phyloP scores from a whole-genome alignment of 352 stramenopile genomes.

The Phytophthora kernoviae region DNA sequence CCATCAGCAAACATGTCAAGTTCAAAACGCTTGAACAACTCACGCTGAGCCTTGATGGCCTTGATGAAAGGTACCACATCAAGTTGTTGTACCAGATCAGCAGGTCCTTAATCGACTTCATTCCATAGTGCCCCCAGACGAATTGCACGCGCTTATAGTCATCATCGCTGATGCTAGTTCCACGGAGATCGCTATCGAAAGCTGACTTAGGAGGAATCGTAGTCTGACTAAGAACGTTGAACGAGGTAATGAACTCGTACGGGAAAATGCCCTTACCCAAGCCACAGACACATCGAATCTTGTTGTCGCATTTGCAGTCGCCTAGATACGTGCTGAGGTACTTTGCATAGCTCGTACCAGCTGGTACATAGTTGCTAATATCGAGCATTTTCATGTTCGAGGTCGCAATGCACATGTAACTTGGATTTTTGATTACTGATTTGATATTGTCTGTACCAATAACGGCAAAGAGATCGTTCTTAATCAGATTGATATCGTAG shows the following conservation, averaged over 20 bases:
- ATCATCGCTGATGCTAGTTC: constrained; percentile 17
- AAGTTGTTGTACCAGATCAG: neutral
- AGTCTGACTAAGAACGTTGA: constrained; percentile 25
- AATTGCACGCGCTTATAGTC: constrained; percentile 33
- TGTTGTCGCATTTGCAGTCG: constrained; percentile 33
- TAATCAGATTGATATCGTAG: constrained; percentile 25
- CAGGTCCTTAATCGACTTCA: no score
- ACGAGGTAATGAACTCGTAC: constrained; percentile 39
- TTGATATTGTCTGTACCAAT: no score
- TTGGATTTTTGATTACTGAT: constrained; percentile 1
- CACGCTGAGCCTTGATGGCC: no score
- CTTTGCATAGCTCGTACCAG: constrained; percentile 5
- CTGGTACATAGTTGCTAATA: constrained; percentile 7
- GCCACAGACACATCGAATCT: constrained; percentile 10
- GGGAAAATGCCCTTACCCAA: constrained; percentile 29
- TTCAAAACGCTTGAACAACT: constrained; percentile 15
- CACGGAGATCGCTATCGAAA: constrained; percentile 21
- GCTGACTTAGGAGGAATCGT: constrained; percentile 17
- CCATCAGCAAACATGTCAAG: constrained; percentile 36
- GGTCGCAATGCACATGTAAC: neutral
- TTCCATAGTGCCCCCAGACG: constrained; percentile 2
- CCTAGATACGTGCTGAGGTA: constrained; percentile 29
- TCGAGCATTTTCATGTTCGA: neutral
- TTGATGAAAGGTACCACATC: neutral
- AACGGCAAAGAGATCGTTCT: neutral